Evolutionary conservation across 768 basidiomycete species (phyloP).

Genomic region (Tricholoma flavovirens): DNA sequence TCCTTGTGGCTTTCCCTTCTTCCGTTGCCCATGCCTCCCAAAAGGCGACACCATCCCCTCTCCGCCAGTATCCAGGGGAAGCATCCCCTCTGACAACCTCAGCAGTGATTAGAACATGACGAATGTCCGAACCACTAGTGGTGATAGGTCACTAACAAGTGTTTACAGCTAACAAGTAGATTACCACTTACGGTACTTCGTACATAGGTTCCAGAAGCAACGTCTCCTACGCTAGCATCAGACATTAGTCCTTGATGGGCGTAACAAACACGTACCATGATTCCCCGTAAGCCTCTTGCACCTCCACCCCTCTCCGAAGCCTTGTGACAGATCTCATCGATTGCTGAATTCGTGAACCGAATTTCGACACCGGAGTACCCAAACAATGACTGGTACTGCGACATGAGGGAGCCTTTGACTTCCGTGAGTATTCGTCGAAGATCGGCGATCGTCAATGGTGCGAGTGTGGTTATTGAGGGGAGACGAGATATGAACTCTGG

Average conservation of each 20-base stretch:
- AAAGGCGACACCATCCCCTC: conserved; percentile 59
- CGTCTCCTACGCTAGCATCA: conserved; percentile 49
- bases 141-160: neutral
- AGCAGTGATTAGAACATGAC: conserved; percentile 77
- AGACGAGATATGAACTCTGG: conserved; percentile 93
- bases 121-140: conserved; percentile 43
- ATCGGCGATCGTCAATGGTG: conserved; percentile 74
- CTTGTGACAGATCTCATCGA: conserved; percentile 75
- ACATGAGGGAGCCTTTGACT: conserved; percentile 85
- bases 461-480: conserved; percentile 84
- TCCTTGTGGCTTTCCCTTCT: conserved; percentile 32
- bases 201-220: conserved; percentile 89
- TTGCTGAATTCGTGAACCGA: conserved; percentile 74
- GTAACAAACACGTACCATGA: conserved; percentile 53
- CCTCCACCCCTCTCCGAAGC: conserved; percentile 83
- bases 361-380: conserved; percentile 82
- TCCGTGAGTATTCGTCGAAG: conserved; percentile 88
- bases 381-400: conserved; percentile 84
- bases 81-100: conserved; percentile 60
- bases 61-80: conserved; percentile 70
- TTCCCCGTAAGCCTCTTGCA: conserved; percentile 82
- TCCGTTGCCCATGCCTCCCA: conserved; percentile 76
- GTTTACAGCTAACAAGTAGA: neutral
- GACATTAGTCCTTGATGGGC: neutral
- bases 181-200: conserved; percentile 73